Evolutionary conservation across 768 basidiomycete species (phyloP), one percentile per base, ranked within the genome.

Genomic region (Podaxis rugospora): DNA sequence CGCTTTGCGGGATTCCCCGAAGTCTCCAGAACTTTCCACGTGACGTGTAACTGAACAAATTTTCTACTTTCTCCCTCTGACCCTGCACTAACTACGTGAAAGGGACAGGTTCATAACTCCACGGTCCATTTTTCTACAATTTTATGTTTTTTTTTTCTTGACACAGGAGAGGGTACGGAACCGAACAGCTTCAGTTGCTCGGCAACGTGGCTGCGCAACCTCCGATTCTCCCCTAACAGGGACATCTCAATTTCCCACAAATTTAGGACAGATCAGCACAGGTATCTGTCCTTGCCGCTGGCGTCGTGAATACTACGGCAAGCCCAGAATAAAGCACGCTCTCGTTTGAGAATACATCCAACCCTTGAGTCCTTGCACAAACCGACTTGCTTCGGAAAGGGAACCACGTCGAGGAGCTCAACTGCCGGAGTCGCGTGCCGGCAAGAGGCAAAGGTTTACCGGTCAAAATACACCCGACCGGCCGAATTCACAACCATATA

Each of bases 1-100:
- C 47, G 51, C 60, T 57, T 54, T 49, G 39, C 65, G 65, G 62
- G 56, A 63, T 55, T 58, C 36, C 39, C 63, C 63, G 61, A 66
- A 57, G 42, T 62, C 78, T 76, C 75, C 62, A 73, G 70, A 74
- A 71, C 32, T 57, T 63, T 72, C 74, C 69, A 65, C 66, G 64
- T 66, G 60, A 64, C 39, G 51, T 13, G 59, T 36, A 46, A 16
- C 21, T 49, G 28, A 13, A 32, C 11, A 47, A 55, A 27, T 36
- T 47, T 57, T 57, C 25, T 40, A 16, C 32, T 21, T 23, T 54
- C 4, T 47, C 25, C 51, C 11, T 55, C 23, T 32, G 54, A 42
- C 54, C 54, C 54, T 55, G 54, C 13, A 37, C 35, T 6, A 23
- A 13, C 35, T 23, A 36, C 36, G 56, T 57, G n/a, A 46, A 35